These are phyloP conservation scores for Posidonia australis DNA, from an alignment of 106 monocot genomes.

Conservation along the genomic window DNA sequence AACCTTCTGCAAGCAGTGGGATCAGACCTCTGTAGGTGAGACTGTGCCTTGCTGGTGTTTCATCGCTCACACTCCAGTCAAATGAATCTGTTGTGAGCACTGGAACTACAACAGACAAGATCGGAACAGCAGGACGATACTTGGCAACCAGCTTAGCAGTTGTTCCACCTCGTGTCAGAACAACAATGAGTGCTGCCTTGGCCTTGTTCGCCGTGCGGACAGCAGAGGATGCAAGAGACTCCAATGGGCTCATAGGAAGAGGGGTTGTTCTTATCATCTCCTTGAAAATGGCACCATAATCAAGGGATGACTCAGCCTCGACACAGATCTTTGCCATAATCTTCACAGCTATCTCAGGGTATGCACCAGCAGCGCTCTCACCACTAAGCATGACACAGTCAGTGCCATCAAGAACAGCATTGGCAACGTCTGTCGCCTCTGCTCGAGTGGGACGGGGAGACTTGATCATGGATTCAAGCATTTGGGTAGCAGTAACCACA, in stretches of 20 bases:
- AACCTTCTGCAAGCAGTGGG: conserved; percentile 31
- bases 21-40: conserved; percentile 32
- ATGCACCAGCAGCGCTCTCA: conserved; percentile 34
- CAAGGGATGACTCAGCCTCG: conserved; percentile 36
- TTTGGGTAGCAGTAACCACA: conserved; percentile 32
- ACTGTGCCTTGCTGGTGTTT: conserved; percentile 31
- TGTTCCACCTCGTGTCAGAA: conserved; percentile 31
- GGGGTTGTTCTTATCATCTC: conserved; percentile 23
- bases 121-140: conserved; percentile 32
- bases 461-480: conserved; percentile 44
- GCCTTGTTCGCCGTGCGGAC: conserved; percentile 30
- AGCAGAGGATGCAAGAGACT: conserved; percentile 33
- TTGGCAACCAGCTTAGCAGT: conserved; percentile 36
- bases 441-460: conserved; percentile 36
- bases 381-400: conserved; percentile 39
- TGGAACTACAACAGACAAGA: conserved; percentile 32
- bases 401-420: conserved; percentile 33
- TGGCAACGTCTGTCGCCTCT: conserved; percentile 35
- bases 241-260: conserved; percentile 33
- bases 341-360: conserved; percentile 33
- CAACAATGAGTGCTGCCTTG: conserved; percentile 22
- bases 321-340: conserved; percentile 33
- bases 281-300: conserved; percentile 31
- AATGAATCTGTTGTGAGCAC: conserved; percentile 27
- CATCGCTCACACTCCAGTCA: conserved; percentile 28